Conservation (phyloP, 2,329 filamentous ascomycete genomes). For the Aureobasidium sp. region DNA sequence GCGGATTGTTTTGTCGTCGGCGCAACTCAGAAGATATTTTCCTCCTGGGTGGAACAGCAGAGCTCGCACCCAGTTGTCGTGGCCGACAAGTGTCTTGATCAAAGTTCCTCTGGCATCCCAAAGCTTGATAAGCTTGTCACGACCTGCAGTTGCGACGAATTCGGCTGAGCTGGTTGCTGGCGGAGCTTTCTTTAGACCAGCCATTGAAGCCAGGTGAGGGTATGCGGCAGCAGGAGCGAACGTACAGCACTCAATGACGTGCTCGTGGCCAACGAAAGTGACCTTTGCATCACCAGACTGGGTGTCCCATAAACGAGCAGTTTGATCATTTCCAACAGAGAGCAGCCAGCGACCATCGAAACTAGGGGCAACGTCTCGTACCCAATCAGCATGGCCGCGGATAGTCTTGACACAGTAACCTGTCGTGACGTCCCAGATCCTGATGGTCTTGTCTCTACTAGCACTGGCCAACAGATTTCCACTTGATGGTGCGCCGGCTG, state of each 20-base stretch:
- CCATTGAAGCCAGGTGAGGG: slow-evolving; percentile 65
- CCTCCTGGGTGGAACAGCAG: slow-evolving; percentile 87
- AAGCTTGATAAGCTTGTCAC: slow-evolving; percentile 84
- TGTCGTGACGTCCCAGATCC: slow-evolving; percentile 89
- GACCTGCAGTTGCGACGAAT: slow-evolving; percentile 79
- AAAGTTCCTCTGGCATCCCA: slow-evolving; percentile 83
- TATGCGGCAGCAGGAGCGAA: slow-evolving; percentile 78
- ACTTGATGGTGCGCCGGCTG: slow-evolving; percentile 68
- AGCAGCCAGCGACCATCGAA: slow-evolving; percentile 76
- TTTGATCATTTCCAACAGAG: slow-evolving; percentile 76
- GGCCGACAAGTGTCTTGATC: slow-evolving; percentile 76
- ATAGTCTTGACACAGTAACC: slow-evolving; percentile 91
- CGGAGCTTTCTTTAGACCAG: slow-evolving; percentile 77
- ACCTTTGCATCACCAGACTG: slow-evolving; percentile 68
- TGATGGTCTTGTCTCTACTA: slow-evolving; percentile 74
- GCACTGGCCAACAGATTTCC: slow-evolving; percentile 82
- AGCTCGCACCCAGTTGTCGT: slow-evolving; percentile 89
- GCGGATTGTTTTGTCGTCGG: slow-evolving; percentile 84
- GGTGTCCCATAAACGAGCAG: slow-evolving; percentile 78
- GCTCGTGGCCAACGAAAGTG: slow-evolving; percentile 78
- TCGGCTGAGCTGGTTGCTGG: slow-evolving; percentile 68
- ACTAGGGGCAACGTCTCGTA: slow-evolving; percentile 79
- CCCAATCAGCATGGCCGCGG: slow-evolving; percentile 78
- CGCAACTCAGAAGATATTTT: slow-evolving; percentile 77
- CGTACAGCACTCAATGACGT: slow-evolving; percentile 77